Evolutionary conservation across 345 rosid genomes (phyloP).

Genomic region (Arabis alpina): DNA sequence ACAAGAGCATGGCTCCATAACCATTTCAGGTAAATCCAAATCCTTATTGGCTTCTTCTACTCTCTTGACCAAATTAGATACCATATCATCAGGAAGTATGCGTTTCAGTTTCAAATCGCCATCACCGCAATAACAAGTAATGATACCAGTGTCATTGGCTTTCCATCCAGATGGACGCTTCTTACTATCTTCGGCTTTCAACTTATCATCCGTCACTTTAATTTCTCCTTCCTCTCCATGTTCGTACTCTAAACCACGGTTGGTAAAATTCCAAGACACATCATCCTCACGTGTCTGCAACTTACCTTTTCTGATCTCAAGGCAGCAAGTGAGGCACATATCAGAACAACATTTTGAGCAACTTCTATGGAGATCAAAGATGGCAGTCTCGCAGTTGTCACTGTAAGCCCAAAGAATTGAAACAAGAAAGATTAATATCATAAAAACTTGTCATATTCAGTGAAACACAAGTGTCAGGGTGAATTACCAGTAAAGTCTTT

Average conservation of each 20-base stretch:
- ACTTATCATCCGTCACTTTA: background rate
- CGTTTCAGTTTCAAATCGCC: conserved; percentile 50
- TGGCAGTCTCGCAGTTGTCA: conserved; percentile 64
- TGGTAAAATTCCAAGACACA: conserved; percentile 36
- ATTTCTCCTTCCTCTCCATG: conserved; percentile 49
- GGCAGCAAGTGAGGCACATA: conserved; percentile 61
- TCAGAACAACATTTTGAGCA: conserved; percentile 56
- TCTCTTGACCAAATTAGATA: conserved; percentile 50
- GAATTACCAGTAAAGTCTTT: conserved; percentile 60
- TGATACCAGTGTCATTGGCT: conserved; percentile 54
- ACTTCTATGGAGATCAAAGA: conserved; percentile 60
- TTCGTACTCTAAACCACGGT: conserved; percentile 38
- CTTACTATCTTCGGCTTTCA: conserved; percentile 18
- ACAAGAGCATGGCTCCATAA: conserved; percentile 49
- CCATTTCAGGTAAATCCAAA: conserved; percentile 14
- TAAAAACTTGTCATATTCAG: background rate
- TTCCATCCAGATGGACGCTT: conserved; percentile 39
- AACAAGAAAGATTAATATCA: conserved; percentile 3
- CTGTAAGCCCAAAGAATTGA: conserved; percentile 40
- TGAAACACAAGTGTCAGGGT: background rate
- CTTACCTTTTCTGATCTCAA: conserved; percentile 58
- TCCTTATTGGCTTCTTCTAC: conserved; percentile 44
- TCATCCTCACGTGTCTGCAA: conserved; percentile 45
- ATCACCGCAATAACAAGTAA: conserved; percentile 61
- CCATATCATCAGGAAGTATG: conserved; percentile 44